Evolutionary conservation across 345 rosid species (phyloP).

Genomic region (Kandelia obovata): DNA sequence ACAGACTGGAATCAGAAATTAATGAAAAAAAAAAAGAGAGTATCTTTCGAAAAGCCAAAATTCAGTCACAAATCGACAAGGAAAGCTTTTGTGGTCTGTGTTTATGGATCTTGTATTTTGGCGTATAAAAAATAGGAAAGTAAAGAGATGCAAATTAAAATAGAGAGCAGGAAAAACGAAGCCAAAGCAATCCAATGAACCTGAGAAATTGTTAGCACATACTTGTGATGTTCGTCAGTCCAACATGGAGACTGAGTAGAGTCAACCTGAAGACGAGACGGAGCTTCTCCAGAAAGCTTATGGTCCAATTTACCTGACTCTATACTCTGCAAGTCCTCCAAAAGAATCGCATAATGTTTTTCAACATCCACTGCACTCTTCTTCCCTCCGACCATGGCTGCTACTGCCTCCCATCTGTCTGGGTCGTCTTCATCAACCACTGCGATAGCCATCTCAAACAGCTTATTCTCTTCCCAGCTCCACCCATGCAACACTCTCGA

Average conservation of each 20-base stretch:
- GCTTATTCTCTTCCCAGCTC: constrained; percentile 81
- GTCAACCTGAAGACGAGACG: constrained; percentile 37
- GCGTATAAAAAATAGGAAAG: too few species aligned
- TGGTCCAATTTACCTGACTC: constrained; percentile 59
- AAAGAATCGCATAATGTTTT: constrained; percentile 51
- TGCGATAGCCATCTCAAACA: constrained; percentile 64
- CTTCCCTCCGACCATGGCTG: constrained; percentile 57
- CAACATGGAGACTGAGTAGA: constrained; percentile 34
- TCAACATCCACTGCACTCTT: constrained; percentile 56
- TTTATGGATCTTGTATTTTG: too few species aligned
- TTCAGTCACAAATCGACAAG: too few species aligned
- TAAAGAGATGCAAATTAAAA: neutral
- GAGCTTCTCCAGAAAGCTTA: constrained; percentile 30
- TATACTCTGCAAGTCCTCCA: constrained; percentile 58
- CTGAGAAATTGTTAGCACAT: neutral
- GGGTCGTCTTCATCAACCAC: constrained; percentile 58
- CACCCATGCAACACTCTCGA: constrained; percentile 41
- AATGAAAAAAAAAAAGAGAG: too few species aligned
- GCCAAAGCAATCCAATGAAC: neutral
- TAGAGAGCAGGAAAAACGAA: neutral
- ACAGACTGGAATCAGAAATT: too few species aligned
- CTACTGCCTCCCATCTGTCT: constrained; percentile 55
- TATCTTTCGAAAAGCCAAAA: too few species aligned
- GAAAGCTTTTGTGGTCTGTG: too few species aligned
- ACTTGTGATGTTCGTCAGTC: constrained; percentile 58